Evolutionary conservation across 805 yeast species (phyloP), one percentile per base, ranked within the genome.

Genomic region (Lipomyces yamadae): DNA sequence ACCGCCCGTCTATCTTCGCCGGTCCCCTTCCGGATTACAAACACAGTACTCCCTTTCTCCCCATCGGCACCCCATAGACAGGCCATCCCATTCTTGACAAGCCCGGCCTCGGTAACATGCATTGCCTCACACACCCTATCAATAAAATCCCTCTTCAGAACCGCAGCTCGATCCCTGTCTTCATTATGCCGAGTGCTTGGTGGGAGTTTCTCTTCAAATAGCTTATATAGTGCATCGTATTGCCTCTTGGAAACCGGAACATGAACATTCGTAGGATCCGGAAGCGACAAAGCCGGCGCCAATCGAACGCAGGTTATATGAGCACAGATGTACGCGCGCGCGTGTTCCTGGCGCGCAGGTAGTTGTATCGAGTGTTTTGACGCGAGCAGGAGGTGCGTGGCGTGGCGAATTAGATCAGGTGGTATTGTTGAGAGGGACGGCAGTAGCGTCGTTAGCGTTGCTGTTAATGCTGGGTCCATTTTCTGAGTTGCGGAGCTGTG

Each of bases 291-390:
- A 8, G 33, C 45, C 1, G 39, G n/a, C 13, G 39, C 58, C n/a
- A 66, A 50, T n/a, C 70, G 56, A 6, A 34, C 63, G 55, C 64
- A 62, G 15, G 70, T 66, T 4, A 67, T 32, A 54, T 67, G 70
- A 3, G 68, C 68, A 42, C 68, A 64, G 32, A 67, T 33, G 50
- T 67, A 60, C 13, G 57, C 65, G 37, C 70, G 65, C 35, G 64
- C 69, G 53, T 62, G 66, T 37, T 67, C 70, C 32, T 62, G 58
- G 11, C 61, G 58, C 2, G 48, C 42, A 3, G 68, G 64, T 3
- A 67, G 66, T n/a, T 13, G 55, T 33, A 65, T 54, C 5, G 33
- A 4, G 33, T 48, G 35, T 18, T 56, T 68, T 30, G 70, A 67
- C 50, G 64, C 67, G 34, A 62, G 62, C 24, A 57, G 58, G 1